A percentile compares a stretch with the other conserved stretches of the same genome.
These are phyloP conservation scores for Singerocomus inundabilis DNA, from an alignment of 1,284 basidiomycete species.

Conservation along the genomic window DNA sequence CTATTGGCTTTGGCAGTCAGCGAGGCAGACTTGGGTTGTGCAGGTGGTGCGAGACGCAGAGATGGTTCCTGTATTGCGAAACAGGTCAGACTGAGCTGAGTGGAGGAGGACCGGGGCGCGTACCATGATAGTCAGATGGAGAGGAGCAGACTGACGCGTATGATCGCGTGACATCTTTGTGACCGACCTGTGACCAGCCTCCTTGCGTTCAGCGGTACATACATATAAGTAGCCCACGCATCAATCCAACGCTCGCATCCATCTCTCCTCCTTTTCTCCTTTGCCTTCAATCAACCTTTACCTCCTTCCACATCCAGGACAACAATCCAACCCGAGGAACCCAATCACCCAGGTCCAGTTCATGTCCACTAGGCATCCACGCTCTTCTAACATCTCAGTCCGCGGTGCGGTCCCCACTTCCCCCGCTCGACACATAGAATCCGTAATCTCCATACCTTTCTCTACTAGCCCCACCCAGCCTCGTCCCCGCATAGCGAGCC, in stretches of 20 bases:
- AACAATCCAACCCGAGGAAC: neutral
- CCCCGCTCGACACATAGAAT: slow-evolving; percentile 57
- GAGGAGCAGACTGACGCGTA: slow-evolving; percentile 34
- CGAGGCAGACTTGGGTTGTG: slow-evolving; percentile 58
- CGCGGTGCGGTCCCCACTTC: slow-evolving; percentile 44
- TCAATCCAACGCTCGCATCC: slow-evolving; percentile 6
- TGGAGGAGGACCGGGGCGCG: slow-evolving; percentile 1
- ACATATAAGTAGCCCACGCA: slow-evolving; percentile 19
- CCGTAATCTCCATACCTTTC: slow-evolving; percentile 59
- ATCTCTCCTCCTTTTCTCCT: neutral
- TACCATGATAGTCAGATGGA: slow-evolving; percentile 40
- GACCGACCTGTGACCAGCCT: slow-evolving; percentile 26
- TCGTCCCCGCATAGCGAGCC: slow-evolving; percentile 37
- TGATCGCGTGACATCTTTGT: slow-evolving; percentile 25
- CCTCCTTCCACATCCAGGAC: neutral
- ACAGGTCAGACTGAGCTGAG: neutral
- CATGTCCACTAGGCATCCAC: slow-evolving; percentile 54
- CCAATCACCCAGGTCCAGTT: neutral
- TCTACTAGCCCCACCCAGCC: slow-evolving; percentile 36
- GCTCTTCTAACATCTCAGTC: slow-evolving; percentile 64
- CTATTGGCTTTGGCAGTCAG: slow-evolving; percentile 66
- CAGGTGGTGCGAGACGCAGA: slow-evolving; percentile 63
- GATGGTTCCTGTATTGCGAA: slow-evolving; percentile 53
- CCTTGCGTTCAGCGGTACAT: neutral
- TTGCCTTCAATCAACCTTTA: neutral